A percentile compares a stretch with the other conserved stretches of the same genome.
phyloP scores from a whole-genome alignment of 352 stramenopile species.

The Phytophthora hibernalis region DNA sequence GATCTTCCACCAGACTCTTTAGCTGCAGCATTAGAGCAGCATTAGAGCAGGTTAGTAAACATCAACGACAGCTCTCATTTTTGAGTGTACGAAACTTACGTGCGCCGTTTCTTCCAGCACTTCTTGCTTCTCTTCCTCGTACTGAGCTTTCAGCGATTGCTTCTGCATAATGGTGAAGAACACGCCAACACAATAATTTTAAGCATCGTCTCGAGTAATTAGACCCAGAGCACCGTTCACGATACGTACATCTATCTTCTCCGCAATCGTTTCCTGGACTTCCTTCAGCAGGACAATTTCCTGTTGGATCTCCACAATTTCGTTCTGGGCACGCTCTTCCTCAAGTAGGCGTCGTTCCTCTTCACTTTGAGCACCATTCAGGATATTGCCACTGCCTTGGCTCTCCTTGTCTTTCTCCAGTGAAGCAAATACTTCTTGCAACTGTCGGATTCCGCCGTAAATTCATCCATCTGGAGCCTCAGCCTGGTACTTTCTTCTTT shows the following conservation, averaged over 20 bases:
- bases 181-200: constrained; percentile 1
- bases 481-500: constrained; percentile 43
- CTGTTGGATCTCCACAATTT: constrained; percentile 61
- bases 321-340: constrained; percentile 50
- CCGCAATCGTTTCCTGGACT: constrained; percentile 50
- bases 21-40: constrained; percentile 44
- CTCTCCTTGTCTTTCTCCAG: constrained; percentile 46
- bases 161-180: constrained; percentile 29
- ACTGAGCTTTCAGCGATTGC: constrained; percentile 71
- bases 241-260: constrained; percentile 52
- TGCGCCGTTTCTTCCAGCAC: constrained; percentile 67
- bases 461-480: constrained; percentile 51
- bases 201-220: background rate
- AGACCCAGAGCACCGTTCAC: background rate
- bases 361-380: constrained; percentile 35
- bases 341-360: constrained; percentile 41
- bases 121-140: constrained; percentile 66
- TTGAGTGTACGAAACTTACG: constrained; percentile 36
- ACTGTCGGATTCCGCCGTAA: constrained; percentile 49
- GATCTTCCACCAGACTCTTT: constrained; percentile 53
- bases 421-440: constrained; percentile 61
- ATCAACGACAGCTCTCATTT: background rate
- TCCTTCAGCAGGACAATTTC: constrained; percentile 72
- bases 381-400: too few species aligned
- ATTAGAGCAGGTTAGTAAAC: constrained; percentile 1